Evolutionary conservation across 176 grass and related monocot species (phyloP).

Genomic region (Pontederia crassipes): DNA sequence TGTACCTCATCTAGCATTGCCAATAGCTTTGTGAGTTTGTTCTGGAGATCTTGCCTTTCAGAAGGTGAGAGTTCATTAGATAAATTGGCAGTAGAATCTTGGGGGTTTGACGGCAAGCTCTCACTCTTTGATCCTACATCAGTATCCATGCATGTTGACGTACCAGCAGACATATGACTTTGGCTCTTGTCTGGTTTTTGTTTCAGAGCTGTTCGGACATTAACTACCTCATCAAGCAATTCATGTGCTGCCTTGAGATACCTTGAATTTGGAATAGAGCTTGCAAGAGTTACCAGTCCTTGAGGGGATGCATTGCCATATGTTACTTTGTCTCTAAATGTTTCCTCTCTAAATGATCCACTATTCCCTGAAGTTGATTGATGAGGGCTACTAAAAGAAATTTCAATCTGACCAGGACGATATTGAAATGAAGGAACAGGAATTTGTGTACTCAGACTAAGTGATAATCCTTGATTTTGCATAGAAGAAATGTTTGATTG

Average conservation of each 20-base stretch:
- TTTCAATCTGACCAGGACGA: constrained; percentile 45
- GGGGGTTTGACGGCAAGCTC: constrained; percentile 35
- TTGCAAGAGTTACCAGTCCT: neutral
- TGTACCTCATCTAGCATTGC: constrained; percentile 88
- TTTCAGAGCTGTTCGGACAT: constrained; percentile 71
- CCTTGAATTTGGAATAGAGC: constrained; percentile 51
- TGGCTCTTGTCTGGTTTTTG: constrained; percentile 49
- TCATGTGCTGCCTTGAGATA: constrained; percentile 89
- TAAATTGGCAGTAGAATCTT: constrained; percentile 38
- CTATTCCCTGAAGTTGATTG: constrained; percentile 49
- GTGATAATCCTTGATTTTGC: constrained; percentile 62
- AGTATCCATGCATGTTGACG: constrained; percentile 38
- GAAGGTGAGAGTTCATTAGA: constrained; percentile 51
- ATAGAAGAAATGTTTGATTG: constrained; percentile 30
- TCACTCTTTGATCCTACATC: constrained; percentile 48
- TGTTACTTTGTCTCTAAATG: constrained; percentile 25
- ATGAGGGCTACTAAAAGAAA: constrained; percentile 34
- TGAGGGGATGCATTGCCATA: constrained; percentile 39
- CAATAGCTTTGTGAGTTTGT: constrained; percentile 80
- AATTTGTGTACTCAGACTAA: constrained; percentile 78
- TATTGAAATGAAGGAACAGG: constrained; percentile 60
- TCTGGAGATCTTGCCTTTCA: constrained; percentile 95
- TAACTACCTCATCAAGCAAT: constrained; percentile 85
- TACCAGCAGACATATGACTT: constrained; percentile 24
- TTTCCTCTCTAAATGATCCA: constrained; percentile 40